phyloP scores from a whole-genome alignment of 805 yeast species.

The Debaryomyces tyrocola region DNA sequence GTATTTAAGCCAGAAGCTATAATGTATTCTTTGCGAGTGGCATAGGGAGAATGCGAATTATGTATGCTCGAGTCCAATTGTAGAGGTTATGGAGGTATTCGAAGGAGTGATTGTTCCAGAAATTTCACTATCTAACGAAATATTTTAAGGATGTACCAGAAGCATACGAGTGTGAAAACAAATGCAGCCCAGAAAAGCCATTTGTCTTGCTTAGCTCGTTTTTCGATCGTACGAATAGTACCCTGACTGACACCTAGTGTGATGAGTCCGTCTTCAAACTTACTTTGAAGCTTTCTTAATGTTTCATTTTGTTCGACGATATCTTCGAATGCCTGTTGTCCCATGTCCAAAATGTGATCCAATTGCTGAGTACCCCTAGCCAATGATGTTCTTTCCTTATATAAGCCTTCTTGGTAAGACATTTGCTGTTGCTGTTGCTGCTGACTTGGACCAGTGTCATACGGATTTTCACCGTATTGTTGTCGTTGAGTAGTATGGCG shows the following conservation, averaged over 20 bases:
- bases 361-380: conserved; percentile 75
- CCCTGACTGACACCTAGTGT: conserved; percentile 86
- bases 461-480: conserved; percentile 29
- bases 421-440: conserved; percentile 25
- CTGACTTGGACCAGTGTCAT: conserved; percentile 47
- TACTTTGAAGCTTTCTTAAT: conserved; percentile 59
- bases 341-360: conserved; percentile 90
- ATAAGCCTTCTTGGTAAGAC: conserved; percentile 60
- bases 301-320: conserved; percentile 81
- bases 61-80: no score
- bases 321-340: conserved; percentile 80
- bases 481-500: conserved; percentile 35
- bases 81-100: no score
- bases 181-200: conserved; percentile 81
- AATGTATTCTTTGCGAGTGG: no score
- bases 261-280: conserved; percentile 64
- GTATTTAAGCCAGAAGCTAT: no score
- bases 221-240: conserved; percentile 77
- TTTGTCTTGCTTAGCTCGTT: conserved; percentile 82
- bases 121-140: conserved; percentile 44
- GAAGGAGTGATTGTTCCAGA: no score
- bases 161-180: conserved; percentile 56
- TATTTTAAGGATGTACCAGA: conserved; percentile 67
- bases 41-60: no score
- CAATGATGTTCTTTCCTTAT: conserved; percentile 64